Evolutionary conservation across 1,139 yeast genomes (phyloP).

Genomic region (Zygosaccharomyces pseudobailii): DNA sequence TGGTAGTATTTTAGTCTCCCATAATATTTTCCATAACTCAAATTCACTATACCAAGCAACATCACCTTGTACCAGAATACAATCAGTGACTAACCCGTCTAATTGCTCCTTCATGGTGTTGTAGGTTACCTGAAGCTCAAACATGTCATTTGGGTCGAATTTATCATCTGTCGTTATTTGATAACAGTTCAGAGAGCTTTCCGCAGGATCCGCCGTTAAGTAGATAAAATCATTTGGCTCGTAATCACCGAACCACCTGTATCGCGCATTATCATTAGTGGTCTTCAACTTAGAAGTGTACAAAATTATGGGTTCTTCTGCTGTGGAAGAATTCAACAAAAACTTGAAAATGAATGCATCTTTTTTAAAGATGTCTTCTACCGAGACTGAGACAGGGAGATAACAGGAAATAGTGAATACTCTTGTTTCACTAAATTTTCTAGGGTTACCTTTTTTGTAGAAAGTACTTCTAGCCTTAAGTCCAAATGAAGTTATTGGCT

Average conservation of each 20-base stretch:
- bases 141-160: conserved; percentile 21
- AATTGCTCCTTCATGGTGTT: conserved; percentile 27
- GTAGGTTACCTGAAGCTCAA: conserved; percentile 22
- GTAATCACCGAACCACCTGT: conserved; percentile 21
- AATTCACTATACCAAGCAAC: conserved; percentile 21
- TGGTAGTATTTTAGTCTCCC: conserved; percentile 23
- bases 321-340: conserved; percentile 24
- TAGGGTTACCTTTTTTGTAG: conserved; percentile 1
- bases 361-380: conserved; percentile 31
- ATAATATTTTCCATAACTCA: conserved; percentile 23
- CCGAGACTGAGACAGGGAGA: conserved; percentile 32
- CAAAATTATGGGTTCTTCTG: conserved; percentile 25
- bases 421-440: conserved; percentile 15
- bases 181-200: conserved; percentile 27
- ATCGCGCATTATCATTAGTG: conserved; percentile 9
- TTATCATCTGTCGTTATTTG: conserved; percentile 13
- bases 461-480: conserved; percentile 14
- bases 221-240: conserved; percentile 16
- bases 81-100: conserved; percentile 27
- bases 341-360: conserved; percentile 30
- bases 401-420: conserved; percentile 16
- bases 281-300: conserved; percentile 17
- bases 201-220: conserved; percentile 17
- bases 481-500: conserved; percentile 16
- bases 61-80: conserved; percentile 26